Base-by-base conservation (phyloP, 1,139 yeast species). In the Pichia terricola region DNA sequence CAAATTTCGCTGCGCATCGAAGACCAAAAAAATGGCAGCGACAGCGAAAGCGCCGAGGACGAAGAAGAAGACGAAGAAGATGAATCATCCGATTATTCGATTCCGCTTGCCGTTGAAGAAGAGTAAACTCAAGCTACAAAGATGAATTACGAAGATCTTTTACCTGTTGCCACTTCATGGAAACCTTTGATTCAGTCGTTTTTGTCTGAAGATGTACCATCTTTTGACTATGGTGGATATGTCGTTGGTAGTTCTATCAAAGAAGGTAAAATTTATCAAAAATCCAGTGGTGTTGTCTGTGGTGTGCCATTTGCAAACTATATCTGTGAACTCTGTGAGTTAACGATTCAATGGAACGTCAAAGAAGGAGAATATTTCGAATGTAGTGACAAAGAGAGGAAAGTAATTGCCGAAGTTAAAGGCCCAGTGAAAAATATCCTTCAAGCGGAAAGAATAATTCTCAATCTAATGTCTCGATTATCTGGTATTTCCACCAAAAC, bases 251-350 rank as follows among this genome's bases (percentile, higher is more conserved):
- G 74, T 48, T 80, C 73, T 43, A 58, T 55, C 8, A 85, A 85
- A 59, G 70, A 79, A 1, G 96, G 94, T 2, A 79, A 86, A 1
- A 69, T 89, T 39, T 82, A 76, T 63, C 83, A 94, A 72, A 89
- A 89, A 64, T 83, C 83, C 50, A 66, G 66, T 40, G 96, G 96
- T 28, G 70, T 87, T 22, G 68, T 89, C n/a, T 78, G 88, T 34
- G 97, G 97, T 16, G 77, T 84, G 4, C 95, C 96, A 3, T 89
- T 89, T 64, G 95, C 94, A 5, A 73, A 77, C 42, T 96, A 89
- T 57, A 91, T 89, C 6, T 86, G 81, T 60, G 62, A 70, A 25
- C 96, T 88, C 60, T 83, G 94, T 59, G 75, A 75, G 25, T 64
- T 89, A 39, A 58, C 66, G 5, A 88, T 80, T 10, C 77, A 79